Conservation (phyloP, 139 green algal species). For the Picochlorum sp. region DNA sequence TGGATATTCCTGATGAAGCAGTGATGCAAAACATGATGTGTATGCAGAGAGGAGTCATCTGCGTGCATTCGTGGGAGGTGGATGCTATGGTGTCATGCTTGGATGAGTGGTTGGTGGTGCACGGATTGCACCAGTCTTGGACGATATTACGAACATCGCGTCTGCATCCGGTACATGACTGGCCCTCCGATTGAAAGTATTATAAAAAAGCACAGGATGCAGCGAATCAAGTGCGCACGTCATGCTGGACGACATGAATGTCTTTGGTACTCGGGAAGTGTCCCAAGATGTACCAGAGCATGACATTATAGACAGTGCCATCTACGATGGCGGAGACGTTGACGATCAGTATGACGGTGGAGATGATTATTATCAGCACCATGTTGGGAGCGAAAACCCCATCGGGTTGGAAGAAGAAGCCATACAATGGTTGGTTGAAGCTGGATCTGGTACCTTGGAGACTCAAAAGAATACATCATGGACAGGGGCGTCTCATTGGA, state of each 20-base stretch:
- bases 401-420: conserved; percentile 21
- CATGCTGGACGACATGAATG: not conserved
- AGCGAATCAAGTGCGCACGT: conserved; percentile 14
- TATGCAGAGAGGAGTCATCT: not conserved
- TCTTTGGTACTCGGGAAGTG: not conserved
- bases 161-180: not conserved
- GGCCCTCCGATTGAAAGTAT: not conserved
- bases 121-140: conserved; percentile 16
- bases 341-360: conserved; percentile 13
- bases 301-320: not conserved
- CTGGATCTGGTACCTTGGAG: conserved; percentile 6
- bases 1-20: conserved; percentile 41
- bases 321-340: conserved; percentile 5
- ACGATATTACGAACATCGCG: conserved; percentile 17
- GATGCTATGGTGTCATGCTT: not conserved
- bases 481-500: conserved; percentile 56
- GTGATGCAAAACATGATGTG: conserved; percentile 5
- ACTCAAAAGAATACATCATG: conserved; percentile 23
- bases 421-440: conserved; percentile 29
- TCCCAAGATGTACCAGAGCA: no score
- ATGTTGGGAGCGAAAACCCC: not conserved
- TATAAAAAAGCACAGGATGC: conserved; percentile 15
- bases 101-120: not conserved
- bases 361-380: conserved; percentile 2
- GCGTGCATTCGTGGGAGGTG: conserved; percentile 1